These are phyloP conservation scores for Alternaria ethzedia DNA, from an alignment of 2,329 filamentous ascomycete species.

Conservation along the genomic window DNA sequence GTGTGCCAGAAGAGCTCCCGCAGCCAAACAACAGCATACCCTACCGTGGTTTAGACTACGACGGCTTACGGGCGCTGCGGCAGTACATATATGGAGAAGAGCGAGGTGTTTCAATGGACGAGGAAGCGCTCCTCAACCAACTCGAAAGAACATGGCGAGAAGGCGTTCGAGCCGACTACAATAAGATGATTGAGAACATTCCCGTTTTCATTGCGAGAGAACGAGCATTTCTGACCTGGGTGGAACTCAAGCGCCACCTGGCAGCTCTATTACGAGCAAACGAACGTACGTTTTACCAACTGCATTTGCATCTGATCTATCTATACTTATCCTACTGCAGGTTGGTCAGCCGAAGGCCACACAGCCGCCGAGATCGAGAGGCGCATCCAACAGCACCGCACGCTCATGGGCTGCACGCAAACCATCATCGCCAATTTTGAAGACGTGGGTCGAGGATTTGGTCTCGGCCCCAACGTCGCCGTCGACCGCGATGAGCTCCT, in stretches of 20 bases:
- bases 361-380: slow-evolving; percentile 38
- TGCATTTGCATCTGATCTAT: not conserved
- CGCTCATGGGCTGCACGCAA: slow-evolving; percentile 42
- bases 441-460: slow-evolving; percentile 35
- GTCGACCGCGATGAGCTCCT: slow-evolving; percentile 41
- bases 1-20: slow-evolving; percentile 25
- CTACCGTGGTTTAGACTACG: slow-evolving; percentile 39
- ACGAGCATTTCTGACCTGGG: slow-evolving; percentile 44
- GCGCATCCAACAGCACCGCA: slow-evolving; percentile 42
- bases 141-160: slow-evolving; percentile 43
- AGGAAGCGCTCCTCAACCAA: slow-evolving; percentile 37
- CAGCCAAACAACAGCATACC: slow-evolving; percentile 26
- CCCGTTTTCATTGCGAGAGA: slow-evolving; percentile 41
- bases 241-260: slow-evolving; percentile 43
- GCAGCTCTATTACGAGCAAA: slow-evolving; percentile 43
- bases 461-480: slow-evolving; percentile 21
- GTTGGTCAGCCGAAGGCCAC: slow-evolving; percentile 40
- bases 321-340: slow-evolving; percentile 23
- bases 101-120: slow-evolving; percentile 28
- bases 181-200: slow-evolving; percentile 36
- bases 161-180: slow-evolving; percentile 33
- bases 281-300: slow-evolving; percentile 29
- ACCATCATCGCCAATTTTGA: slow-evolving; percentile 41
- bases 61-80: slow-evolving; percentile 38
- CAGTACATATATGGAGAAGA: slow-evolving; percentile 41